Base-by-base conservation (phyloP, 768 basidiomycete genomes). In the Mycena venus region DNA sequence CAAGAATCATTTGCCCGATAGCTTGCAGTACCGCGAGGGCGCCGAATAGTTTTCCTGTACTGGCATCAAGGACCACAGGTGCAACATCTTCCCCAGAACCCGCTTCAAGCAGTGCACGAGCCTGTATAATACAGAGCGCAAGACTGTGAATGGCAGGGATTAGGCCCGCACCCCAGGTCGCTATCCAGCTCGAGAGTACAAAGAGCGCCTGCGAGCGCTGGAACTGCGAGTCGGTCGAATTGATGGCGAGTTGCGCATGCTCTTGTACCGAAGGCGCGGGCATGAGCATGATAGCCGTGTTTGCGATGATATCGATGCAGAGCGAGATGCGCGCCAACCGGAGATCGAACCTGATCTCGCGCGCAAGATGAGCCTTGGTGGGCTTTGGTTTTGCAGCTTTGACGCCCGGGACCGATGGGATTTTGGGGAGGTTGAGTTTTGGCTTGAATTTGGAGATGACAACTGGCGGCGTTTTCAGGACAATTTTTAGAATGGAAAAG, bases 341-440 rank as follows among this genome's bases (percentile, higher is more conserved):
- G 8, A 95, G 85, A 82, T 96, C 95, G 76, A 95, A 95, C 29
- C 85, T 83, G 77, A 95, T 93, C 76, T 93, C 94, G 27, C 86
- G 86, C 27, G 89, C 86, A 23, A 95, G 87, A 40, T 90, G 87
- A 1, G 84, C 82, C 61, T 87, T 87, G 31, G 91, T 88, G 21
- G 86, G 84, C 74, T 88, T 88, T 10, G 85, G 84, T 73, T 88
- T 88, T 53, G 44, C 44, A 21, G 58, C 62, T 56, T 68, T 69
- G 60, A 62, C 69, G 34, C 65, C 72, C 2, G 64, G 29, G 27
- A 65, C 58, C 38, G 70, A 14, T 12, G 7, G 34, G 2, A 60
- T 10, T 29, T 55, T 25, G 12, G 70, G 64, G 40, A 55, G 44
- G 11, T 29, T 21, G 0, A 69, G 65, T 36, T 82, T 82, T 49